A percentile compares a stretch with the other conserved stretches of the same genome.
Evolutionary conservation across 805 yeast species (phyloP).

Genomic region (Saitoella complicata): DNA sequence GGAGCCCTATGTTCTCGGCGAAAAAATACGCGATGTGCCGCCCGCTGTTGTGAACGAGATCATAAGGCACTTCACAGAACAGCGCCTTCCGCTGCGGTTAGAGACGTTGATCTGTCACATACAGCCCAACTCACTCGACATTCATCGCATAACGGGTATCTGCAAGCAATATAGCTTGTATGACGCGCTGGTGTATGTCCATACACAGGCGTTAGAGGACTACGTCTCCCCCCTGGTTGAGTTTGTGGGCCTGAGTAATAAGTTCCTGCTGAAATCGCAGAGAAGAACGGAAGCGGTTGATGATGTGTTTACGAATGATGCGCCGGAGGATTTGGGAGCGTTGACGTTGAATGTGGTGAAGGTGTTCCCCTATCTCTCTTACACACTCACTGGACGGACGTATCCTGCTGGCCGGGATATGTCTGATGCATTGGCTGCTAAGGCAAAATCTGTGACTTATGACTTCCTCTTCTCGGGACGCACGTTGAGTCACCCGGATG

Average conservation of each 20-base stretch:
- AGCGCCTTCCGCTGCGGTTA: conserved; percentile 31
- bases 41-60: conserved; percentile 48
- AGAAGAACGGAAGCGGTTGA: conserved; percentile 5
- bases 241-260: conserved; percentile 26
- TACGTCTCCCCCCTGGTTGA: conserved; percentile 55
- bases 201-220: conserved; percentile 56
- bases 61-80: conserved; percentile 33
- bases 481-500: conserved; percentile 29
- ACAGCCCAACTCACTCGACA: conserved; percentile 53
- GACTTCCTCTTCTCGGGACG: conserved; percentile 42
- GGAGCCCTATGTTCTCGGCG: conserved; percentile 34
- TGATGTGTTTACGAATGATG: conserved; percentile 7
- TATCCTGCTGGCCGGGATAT: conserved; percentile 55
- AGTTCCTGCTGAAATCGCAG: conserved; percentile 1
- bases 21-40: conserved; percentile 34
- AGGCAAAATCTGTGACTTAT: conserved; percentile 38
- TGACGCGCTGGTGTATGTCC: conserved; percentile 53
- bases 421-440: conserved; percentile 19
- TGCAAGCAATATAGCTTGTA: conserved; percentile 40
- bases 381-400: conserved; percentile 56
- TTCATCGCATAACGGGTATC: conserved; percentile 54
- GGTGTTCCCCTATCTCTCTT: conserved; percentile 48
- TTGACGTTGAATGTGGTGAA: conserved; percentile 17
- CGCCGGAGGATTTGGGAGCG: conserved; percentile 11
- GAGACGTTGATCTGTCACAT: conserved; percentile 56